Percentiles rank a stretch among this genome's conserved stretches.
These are phyloP conservation scores for Biscogniauxia mediterranea DNA, from an alignment of 2,329 filamentous ascomycete genomes.

Conservation along the genomic window DNA sequence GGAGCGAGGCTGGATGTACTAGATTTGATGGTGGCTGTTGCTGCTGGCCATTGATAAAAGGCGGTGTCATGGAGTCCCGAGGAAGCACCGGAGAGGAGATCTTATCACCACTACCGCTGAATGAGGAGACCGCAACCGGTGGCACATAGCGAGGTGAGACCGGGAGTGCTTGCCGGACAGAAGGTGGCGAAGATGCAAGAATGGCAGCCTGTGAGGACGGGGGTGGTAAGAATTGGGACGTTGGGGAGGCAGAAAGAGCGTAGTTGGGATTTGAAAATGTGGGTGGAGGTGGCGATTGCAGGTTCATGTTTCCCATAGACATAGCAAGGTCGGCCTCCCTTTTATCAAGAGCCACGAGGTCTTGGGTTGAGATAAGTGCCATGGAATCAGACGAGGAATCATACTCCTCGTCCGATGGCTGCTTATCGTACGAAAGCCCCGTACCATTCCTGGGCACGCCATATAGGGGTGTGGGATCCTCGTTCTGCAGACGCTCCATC, in stretches of 20 bases:
- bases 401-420: conserved; percentile 39
- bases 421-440: conserved; percentile 35
- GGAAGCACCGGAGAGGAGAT: conserved; percentile 30
- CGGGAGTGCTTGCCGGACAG: not conserved
- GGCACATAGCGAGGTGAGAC: conserved; percentile 41
- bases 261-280: conserved; percentile 30
- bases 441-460: conserved; percentile 22
- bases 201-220: conserved; percentile 36
- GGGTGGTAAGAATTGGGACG: conserved; percentile 34
- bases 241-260: conserved; percentile 36
- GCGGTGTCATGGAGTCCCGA: conserved; percentile 27
- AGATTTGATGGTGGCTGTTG: conserved; percentile 5
- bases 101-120: conserved; percentile 23
- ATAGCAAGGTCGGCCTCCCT: conserved; percentile 40
- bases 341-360: conserved; percentile 49
- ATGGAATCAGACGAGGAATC: conserved; percentile 34
- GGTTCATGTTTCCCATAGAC: conserved; percentile 41
- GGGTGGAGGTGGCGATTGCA: conserved; percentile 33
- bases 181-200: conserved; percentile 34
- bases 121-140: conserved; percentile 35
- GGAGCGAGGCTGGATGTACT: conserved; percentile 5
- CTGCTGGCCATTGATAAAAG: conserved; percentile 21
- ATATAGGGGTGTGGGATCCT: conserved; percentile 24
- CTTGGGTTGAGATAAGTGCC: conserved; percentile 53
- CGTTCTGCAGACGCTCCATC: conserved; percentile 36